Base-by-base conservation (phyloP, 768 basidiomycete genomes). In the Lanmaoa pseudosensibilis region DNA sequence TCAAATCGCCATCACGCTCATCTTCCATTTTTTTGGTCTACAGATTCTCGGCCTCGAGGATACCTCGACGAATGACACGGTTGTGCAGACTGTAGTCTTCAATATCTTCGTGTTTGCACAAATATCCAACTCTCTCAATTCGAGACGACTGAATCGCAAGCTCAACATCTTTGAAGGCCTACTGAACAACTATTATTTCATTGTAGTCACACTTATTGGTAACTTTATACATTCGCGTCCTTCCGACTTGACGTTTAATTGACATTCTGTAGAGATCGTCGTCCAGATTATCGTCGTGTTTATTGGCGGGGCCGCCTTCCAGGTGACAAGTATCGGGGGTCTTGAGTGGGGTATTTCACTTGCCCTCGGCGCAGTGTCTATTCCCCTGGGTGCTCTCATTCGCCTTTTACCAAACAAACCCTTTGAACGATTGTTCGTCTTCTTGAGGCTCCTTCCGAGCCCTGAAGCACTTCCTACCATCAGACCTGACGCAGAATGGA, bases 61-160 rank as follows among this genome's bases (percentile, higher is more conserved):
- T 46, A 63, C 67, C 2, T 47, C 64, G 3, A 55, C 56, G 5
- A 72, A 76, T 37, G 67, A 82, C 21, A 62, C 73, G 6, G 71
- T 86, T 37, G 78, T 95, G 23, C 85, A 87, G 65, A 94, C 96
- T 0, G 77, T 98, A 18, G 92, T 98, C 33, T 99, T 99, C 84
- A 99, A 98, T 66, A 83, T 87, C n/a, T 99, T 98, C 66, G 96
- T 98, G 47, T 98, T 98, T 69, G 91, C 92, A 30, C 97, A 98
- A 72, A 94, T 99, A 63, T 94, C 90, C 81, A 97, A 95, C 74
- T 94, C 92, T 41, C 71, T 98, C 72, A 99, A 98, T 69, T 92
- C 90, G 63, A 80, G 97, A 51, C 80, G 93, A 37, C 77, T 98
- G 45, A 95, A 98, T 65, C 84, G 81, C 56, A 83, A 84, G 48